These are phyloP conservation scores for Mycena capillaripes DNA, from an alignment of 768 basidiomycete genomes.

Conservation along the genomic window DNA sequence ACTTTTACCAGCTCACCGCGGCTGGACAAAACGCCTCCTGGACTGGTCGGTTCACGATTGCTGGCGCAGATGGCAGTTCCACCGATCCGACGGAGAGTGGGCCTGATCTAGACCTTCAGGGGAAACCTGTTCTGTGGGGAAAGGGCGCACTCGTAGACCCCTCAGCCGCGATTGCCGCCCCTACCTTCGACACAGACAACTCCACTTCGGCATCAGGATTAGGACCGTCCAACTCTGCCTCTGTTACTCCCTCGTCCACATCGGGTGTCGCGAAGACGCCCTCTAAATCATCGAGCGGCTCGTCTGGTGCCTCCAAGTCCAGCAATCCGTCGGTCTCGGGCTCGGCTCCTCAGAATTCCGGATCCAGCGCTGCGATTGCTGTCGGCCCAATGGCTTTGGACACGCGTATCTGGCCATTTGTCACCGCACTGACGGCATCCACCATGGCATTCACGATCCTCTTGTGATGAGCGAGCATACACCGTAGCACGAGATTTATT, in stretches of 20 bases:
- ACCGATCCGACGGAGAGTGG: slow-evolving; percentile 69
- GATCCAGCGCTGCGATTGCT: slow-evolving; percentile 30
- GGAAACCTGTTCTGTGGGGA: slow-evolving; percentile 74
- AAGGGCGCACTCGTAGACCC: slow-evolving; percentile 68
- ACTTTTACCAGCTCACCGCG: slow-evolving; percentile 85
- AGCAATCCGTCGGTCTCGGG: background rate
- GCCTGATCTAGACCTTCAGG: slow-evolving; percentile 49
- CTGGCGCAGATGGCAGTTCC: slow-evolving; percentile 59
- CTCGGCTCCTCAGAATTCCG: background rate
- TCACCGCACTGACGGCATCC: slow-evolving; percentile 32
- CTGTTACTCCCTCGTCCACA: background rate
- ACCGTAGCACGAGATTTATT: no score
- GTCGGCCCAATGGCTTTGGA: slow-evolving; percentile 18
- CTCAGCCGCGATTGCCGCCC: slow-evolving; percentile 43
- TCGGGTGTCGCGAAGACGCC: background rate
- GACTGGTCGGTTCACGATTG: slow-evolving; percentile 86
- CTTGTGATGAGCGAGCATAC: slow-evolving; percentile 29
- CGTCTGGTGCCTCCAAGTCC: background rate
- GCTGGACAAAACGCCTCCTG: slow-evolving; percentile 62
- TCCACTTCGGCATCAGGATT: background rate
- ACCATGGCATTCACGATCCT: slow-evolving; percentile 38
- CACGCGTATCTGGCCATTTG: slow-evolving; percentile 26
- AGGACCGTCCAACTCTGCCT: background rate
- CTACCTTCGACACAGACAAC: background rate
- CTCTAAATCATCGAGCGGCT: background rate